phyloP scores from a whole-genome alignment of 352 stramenopile genomes.

The Blastocystis sp. region DNA sequence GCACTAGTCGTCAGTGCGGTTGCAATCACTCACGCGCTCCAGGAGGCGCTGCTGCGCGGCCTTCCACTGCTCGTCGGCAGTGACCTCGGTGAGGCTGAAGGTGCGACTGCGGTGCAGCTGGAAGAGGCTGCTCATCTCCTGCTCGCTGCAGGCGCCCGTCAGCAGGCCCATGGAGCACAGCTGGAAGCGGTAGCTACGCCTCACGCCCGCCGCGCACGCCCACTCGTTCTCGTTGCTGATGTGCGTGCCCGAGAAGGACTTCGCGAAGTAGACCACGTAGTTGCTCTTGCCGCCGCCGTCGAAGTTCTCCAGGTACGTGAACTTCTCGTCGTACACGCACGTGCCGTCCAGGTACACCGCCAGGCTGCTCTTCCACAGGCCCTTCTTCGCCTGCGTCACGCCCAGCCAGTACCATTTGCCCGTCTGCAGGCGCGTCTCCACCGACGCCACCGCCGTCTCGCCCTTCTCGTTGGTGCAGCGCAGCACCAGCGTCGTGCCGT shows the following conservation, averaged over 20 bases:
- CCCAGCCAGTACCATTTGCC: conserved; percentile 55
- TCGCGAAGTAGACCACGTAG: background rate
- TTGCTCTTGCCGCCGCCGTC: background rate
- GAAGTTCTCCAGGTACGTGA: conserved; percentile 33
- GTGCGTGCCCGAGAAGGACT: background rate
- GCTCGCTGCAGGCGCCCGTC: background rate
- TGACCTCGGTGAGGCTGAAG: conserved; percentile 26
- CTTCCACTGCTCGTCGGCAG: conserved; percentile 20
- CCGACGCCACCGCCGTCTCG: background rate
- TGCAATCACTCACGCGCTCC: background rate
- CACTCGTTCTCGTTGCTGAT: background rate
- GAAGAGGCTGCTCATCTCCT: conserved; percentile 49
- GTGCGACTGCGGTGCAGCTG: conserved; percentile 35
- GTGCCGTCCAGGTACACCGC: conserved; percentile 31
- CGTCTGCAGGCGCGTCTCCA: background rate
- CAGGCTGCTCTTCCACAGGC: conserved; percentile 59
- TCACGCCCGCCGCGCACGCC: conserved; percentile 4
- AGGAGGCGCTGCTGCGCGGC: conserved; percentile 30
- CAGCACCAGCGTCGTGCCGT: background rate
- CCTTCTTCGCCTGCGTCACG: conserved; percentile 50
- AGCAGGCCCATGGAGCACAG: conserved; percentile 62
- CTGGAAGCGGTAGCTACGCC: conserved; percentile 58
- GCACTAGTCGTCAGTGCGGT: background rate
- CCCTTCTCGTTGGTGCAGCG: conserved; percentile 40
- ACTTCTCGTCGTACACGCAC: conserved; percentile 45